Percentiles rank a stretch among this genome's conserved stretches.
phyloP scores from a whole-genome alignment of 352 stramenopile species.

The Phytophthora boehmeriae region DNA sequence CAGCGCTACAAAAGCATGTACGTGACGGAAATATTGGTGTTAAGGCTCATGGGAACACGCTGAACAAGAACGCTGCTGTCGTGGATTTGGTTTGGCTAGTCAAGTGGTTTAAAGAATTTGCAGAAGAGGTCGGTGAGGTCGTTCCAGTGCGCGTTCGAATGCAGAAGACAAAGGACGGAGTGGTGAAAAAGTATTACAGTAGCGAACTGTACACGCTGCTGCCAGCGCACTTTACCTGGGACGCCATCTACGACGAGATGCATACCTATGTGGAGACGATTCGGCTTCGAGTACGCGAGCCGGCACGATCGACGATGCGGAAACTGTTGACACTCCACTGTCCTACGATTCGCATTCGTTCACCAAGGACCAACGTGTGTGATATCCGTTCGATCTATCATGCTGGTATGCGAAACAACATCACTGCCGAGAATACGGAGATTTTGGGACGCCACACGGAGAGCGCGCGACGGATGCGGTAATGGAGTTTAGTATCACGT shows the following conservation, averaged over 20 bases:
- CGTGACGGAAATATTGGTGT: no score
- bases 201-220: conserved; percentile 4
- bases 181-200: conserved; percentile 14
- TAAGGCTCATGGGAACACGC: no score
- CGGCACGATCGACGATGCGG: conserved; percentile 1
- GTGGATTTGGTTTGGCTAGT: conserved; percentile 10
- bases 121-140: conserved; percentile 7
- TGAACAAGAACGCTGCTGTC: no score
- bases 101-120: conserved; percentile 9
- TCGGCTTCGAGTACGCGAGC: neutral
- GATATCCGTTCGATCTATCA: conserved; percentile 18
- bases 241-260: conserved; percentile 17
- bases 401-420: neutral
- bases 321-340: conserved; percentile 14
- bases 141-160: conserved; percentile 5
- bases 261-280: conserved; percentile 5
- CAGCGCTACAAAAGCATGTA: no score
- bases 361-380: conserved; percentile 3
- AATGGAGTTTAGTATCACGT: neutral
- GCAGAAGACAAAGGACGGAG: conserved; percentile 3
- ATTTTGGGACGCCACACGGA: conserved; percentile 8
- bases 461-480: conserved; percentile 15
- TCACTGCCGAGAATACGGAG: conserved; percentile 10
- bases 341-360: conserved; percentile 7
- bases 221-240: conserved; percentile 18